A percentile compares a stretch with the other conserved stretches of the same genome.
These are phyloP conservation scores for Neltuma alba DNA, from an alignment of 306 rosid species.

Conservation along the genomic window DNA sequence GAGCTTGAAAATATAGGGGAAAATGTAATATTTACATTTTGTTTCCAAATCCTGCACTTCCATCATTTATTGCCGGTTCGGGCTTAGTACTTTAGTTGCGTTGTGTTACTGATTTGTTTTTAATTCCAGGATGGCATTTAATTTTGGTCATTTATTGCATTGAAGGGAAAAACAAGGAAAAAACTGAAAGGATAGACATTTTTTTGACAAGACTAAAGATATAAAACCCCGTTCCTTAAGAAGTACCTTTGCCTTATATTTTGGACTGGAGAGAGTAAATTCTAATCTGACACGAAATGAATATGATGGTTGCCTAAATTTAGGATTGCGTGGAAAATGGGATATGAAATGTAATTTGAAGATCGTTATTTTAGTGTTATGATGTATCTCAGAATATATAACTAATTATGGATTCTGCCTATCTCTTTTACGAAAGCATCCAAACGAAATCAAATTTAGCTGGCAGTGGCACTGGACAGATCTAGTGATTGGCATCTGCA, in stretches of 20 bases:
- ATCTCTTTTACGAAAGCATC: neutral
- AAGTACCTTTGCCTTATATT: neutral
- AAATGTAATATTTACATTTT: too few species aligned
- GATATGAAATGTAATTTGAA: neutral
- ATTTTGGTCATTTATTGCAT: too few species aligned
- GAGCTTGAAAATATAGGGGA: too few species aligned
- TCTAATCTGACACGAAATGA: conserved; percentile 10
- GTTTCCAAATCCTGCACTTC: too few species aligned
- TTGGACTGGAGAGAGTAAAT: neutral
- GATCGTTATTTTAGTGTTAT: neutral
- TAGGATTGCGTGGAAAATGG: neutral
- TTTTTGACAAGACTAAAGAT: neutral
- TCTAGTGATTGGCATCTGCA: neutral
- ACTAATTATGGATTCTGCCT: neutral
- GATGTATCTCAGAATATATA: conserved; percentile 1
- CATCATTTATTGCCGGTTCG: too few species aligned
- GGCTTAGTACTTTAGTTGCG: too few species aligned
- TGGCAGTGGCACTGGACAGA: neutral
- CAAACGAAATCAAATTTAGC: neutral
- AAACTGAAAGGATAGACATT: neutral
- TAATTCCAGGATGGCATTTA: too few species aligned
- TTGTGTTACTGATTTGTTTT: too few species aligned
- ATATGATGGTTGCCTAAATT: conserved; percentile 3
- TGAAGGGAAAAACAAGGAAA: neutral
- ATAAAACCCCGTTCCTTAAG: neutral